Conservation (phyloP, 139 green algal species). For the Haematococcus sp. region DNA sequence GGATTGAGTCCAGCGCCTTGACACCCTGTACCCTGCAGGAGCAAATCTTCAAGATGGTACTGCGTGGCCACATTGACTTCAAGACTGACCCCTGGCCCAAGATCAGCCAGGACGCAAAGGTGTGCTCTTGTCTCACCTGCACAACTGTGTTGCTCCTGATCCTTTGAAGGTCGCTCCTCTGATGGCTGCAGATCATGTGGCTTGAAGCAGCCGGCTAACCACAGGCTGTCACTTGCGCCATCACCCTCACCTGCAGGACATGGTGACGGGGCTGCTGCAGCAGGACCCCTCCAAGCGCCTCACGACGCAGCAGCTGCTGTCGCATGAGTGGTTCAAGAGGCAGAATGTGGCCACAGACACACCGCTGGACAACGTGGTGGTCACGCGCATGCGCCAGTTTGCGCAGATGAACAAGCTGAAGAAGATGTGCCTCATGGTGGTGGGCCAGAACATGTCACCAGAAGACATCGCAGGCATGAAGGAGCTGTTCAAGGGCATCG, state of each 20-base stretch:
- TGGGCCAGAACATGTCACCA: constrained; percentile 54
- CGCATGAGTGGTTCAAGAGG: constrained; percentile 62
- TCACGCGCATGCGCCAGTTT: constrained; percentile 73
- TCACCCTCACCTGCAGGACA: neutral
- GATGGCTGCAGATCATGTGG: no score
- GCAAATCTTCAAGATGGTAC: constrained; percentile 71
- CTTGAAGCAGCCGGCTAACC: no score
- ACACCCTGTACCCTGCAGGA: constrained; percentile 22
- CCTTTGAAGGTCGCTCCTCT: neutral
- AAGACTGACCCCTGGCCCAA: constrained; percentile 77
- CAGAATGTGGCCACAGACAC: constrained; percentile 49
- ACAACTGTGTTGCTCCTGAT: neutral
- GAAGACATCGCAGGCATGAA: constrained; percentile 68
- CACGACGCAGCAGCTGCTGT: constrained; percentile 44
- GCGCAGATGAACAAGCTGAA: constrained; percentile 81
- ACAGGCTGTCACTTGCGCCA: no score
- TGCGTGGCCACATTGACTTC: constrained; percentile 69
- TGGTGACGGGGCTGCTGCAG: constrained; percentile 27
- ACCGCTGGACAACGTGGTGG: constrained; percentile 62
- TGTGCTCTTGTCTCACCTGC: no score
- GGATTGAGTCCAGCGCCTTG: no score
- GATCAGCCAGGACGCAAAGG: constrained; percentile 72
- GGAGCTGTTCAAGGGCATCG: constrained; percentile 79
- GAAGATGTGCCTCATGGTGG: constrained; percentile 76
- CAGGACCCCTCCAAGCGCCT: constrained; percentile 42